Evolutionary conservation across 2,329 filamentous ascomycete genomes (phyloP).

Genomic region (Ophiostoma ulmi): DNA sequence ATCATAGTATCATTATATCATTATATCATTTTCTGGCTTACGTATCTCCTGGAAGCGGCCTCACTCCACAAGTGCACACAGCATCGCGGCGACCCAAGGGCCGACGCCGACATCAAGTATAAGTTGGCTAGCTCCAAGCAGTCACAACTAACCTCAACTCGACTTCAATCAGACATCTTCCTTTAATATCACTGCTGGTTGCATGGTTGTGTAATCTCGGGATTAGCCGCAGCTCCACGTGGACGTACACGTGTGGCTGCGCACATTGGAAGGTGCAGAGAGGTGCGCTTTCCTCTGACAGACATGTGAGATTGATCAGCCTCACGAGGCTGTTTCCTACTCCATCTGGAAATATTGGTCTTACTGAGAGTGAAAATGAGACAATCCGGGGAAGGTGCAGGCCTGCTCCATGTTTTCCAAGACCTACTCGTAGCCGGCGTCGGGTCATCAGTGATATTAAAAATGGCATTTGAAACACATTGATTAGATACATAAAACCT

Average conservation of each 20-base stretch:
- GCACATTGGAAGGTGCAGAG: background rate
- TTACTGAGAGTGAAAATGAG: background rate
- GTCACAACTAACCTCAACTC: too few relatives aligned
- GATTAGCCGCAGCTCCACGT: background rate
- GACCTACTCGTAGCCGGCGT: background rate
- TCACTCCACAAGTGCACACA: background rate
- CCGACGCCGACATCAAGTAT: background rate
- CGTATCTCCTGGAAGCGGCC: background rate
- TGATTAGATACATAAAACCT: background rate
- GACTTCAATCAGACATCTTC: background rate
- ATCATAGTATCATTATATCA: too few relatives aligned
- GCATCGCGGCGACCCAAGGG: background rate
- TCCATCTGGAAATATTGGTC: background rate
- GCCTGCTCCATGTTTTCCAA: background rate
- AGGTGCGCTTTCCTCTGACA: background rate
- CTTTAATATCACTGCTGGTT: background rate
- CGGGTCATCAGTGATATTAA: background rate
- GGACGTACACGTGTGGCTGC: background rate
- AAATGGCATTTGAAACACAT: too few relatives aligned
- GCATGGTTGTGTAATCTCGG: background rate
- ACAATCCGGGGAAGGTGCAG: slow-evolving; percentile 7
- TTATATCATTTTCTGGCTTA: background rate
- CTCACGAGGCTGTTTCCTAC: background rate
- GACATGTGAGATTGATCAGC: background rate
- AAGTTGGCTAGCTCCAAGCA: too few relatives aligned